Evolutionary conservation across 2,329 filamentous ascomycete genomes (phyloP).

Genomic region (Epichloe hybrida): DNA sequence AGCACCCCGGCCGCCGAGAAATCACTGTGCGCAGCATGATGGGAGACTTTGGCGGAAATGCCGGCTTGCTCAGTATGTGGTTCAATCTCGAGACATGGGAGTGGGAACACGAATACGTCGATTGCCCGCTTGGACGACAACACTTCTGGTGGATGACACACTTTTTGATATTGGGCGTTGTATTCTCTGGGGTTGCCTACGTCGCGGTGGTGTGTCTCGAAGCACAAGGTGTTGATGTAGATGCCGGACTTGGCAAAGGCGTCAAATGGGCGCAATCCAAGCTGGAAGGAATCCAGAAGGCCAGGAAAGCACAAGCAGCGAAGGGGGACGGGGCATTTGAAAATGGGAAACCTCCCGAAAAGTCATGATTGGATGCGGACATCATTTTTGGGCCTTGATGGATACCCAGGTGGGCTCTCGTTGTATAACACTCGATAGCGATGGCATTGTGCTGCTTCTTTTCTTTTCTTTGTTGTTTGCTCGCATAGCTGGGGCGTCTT

Average conservation of each 20-base stretch:
- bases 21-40: constrained; percentile 97
- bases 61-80: constrained; percentile 78
- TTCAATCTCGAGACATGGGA: constrained; percentile 60
- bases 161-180: constrained; percentile 46
- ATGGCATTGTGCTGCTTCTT: neutral
- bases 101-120: constrained; percentile 72
- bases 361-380: constrained; percentile 11
- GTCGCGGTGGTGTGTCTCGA: constrained; percentile 12
- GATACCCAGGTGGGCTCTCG: neutral
- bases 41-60: constrained; percentile 89
- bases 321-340: neutral
- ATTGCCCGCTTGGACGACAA: constrained; percentile 70
- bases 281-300: constrained; percentile 4
- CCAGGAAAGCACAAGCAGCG: neutral
- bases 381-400: neutral
- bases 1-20: constrained; percentile 59
- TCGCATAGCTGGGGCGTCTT: constrained; percentile 1
- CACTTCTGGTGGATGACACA: constrained; percentile 93
- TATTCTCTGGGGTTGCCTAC: constrained; percentile 19
- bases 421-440: neutral
- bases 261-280: constrained; percentile 9
- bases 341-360: constrained; percentile 10
- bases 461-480: neutral
- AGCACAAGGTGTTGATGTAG: constrained; percentile 21
- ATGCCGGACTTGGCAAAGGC: constrained; percentile 12